These are phyloP conservation scores for Colletotrichum nymphaeae DNA, from an alignment of 2,329 filamentous ascomycete species.

Conservation along the genomic window DNA sequence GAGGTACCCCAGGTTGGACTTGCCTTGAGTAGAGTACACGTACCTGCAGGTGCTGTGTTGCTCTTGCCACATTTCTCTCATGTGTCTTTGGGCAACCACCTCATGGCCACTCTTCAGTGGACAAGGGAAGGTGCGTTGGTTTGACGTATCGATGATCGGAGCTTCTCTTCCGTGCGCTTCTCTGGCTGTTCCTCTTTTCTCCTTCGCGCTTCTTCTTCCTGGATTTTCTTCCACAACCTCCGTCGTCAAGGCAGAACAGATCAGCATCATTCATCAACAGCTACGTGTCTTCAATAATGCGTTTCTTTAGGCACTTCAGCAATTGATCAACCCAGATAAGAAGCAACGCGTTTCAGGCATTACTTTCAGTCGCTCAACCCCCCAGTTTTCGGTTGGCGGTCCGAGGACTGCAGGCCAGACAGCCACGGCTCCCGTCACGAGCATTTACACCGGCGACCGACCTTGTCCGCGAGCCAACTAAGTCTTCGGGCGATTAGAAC, in stretches of 20 bases:
- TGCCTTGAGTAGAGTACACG: too few species aligned
- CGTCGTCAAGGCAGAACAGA: background rate
- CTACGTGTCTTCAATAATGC: background rate
- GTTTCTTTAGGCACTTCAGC: background rate
- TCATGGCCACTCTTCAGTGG: too few species aligned
- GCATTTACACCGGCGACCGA: background rate
- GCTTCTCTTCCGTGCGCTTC: too few species aligned
- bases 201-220: background rate
- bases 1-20: too few species aligned
- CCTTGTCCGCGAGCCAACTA: background rate
- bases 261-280: background rate
- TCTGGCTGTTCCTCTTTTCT: background rate
- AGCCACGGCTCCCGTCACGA: background rate
- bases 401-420: background rate
- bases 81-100: too few species aligned
- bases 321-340: background rate
- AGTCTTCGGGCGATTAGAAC: background rate
- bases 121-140: too few species aligned
- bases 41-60: too few species aligned
- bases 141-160: too few species aligned
- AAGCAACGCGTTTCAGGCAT: background rate
- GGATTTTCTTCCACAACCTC: background rate
- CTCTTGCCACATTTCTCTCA: too few species aligned
- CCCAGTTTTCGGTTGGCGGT: too few species aligned
- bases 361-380: background rate